phyloP scores from a whole-genome alignment of 352 stramenopile species.

The Globisporangium paddicum region DNA sequence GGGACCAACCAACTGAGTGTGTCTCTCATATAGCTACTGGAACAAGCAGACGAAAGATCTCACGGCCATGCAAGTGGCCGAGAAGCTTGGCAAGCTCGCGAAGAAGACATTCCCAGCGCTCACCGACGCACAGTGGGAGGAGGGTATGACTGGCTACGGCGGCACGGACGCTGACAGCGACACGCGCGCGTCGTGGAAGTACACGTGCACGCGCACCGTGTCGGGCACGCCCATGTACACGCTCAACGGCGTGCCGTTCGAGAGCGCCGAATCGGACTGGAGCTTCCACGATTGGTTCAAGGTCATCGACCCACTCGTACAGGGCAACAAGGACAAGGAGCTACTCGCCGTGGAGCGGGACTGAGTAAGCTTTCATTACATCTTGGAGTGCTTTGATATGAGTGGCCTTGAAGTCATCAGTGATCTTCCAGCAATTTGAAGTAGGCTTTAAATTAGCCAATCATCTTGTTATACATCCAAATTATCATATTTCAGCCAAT shows the following conservation, averaged over 20 bases:
- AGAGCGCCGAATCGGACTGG: slow-evolving; percentile 32
- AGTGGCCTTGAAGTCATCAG: background rate
- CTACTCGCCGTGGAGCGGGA: background rate
- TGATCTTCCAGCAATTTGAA: background rate
- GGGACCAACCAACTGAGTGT: background rate
- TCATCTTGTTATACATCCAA: slow-evolving; percentile 1
- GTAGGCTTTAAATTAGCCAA: slow-evolving; percentile 13
- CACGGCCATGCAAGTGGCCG: slow-evolving; percentile 55
- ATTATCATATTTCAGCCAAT: slow-evolving; percentile 17
- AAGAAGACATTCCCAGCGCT: slow-evolving; percentile 64
- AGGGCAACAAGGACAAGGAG: slow-evolving; percentile 17
- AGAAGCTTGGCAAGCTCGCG: slow-evolving; percentile 54
- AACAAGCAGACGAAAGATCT: slow-evolving; percentile 81
- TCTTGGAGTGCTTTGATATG: background rate
- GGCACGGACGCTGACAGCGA: slow-evolving; percentile 60
- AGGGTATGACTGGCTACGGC: slow-evolving; percentile 72
- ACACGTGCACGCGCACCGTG: slow-evolving; percentile 66
- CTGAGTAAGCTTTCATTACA: background rate
- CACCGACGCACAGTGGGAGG: slow-evolving; percentile 56
- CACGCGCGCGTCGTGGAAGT: slow-evolving; percentile 72
- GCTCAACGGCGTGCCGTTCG: slow-evolving; percentile 71
- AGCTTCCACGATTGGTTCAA: slow-evolving; percentile 56
- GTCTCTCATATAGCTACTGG: slow-evolving; percentile 39
- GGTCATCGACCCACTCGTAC: slow-evolving; percentile 35
- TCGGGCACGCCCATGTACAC: slow-evolving; percentile 77